Evolutionary conservation across 2,329 filamentous ascomycete species (phyloP).

Genomic region (Botrytis elliptica): DNA sequence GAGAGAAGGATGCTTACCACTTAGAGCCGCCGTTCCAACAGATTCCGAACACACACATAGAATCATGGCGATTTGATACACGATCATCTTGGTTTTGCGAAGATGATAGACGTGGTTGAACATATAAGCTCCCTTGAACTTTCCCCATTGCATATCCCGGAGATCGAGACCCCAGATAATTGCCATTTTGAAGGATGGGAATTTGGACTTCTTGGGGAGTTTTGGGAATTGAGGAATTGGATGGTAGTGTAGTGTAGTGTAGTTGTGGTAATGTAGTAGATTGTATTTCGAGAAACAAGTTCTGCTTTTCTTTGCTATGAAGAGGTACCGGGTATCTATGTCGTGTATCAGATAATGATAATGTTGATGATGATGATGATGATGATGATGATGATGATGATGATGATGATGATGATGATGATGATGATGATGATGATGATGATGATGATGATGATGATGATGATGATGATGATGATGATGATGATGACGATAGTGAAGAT

Average conservation of each 20-base stretch:
- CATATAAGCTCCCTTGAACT: constrained; percentile 59
- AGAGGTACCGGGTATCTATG: background rate
- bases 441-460: too few relatives aligned
- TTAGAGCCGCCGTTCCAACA: constrained; percentile 54
- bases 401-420: background rate
- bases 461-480: background rate
- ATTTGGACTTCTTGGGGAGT: too few relatives aligned
- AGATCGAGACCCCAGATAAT: constrained; percentile 59
- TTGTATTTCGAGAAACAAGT: background rate
- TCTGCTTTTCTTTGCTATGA: background rate
- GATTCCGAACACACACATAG: constrained; percentile 56
- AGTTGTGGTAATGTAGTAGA: background rate
- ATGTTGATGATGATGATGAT: too few relatives aligned
- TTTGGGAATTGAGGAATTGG: background rate
- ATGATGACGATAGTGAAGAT: background rate
- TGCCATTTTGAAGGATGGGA: background rate
- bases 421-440: background rate
- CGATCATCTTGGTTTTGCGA: constrained; percentile 56
- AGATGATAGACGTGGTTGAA: constrained; percentile 55
- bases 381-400: too few relatives aligned
- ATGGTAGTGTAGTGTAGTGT: background rate
- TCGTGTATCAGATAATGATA: background rate
- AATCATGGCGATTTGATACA: constrained; percentile 60
- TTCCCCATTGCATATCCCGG: constrained; percentile 56
- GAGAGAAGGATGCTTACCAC: constrained; percentile 43